Evolutionary conservation across 1,284 basidiomycete species (phyloP).

Genomic region (Agroathelia rolfsii): DNA sequence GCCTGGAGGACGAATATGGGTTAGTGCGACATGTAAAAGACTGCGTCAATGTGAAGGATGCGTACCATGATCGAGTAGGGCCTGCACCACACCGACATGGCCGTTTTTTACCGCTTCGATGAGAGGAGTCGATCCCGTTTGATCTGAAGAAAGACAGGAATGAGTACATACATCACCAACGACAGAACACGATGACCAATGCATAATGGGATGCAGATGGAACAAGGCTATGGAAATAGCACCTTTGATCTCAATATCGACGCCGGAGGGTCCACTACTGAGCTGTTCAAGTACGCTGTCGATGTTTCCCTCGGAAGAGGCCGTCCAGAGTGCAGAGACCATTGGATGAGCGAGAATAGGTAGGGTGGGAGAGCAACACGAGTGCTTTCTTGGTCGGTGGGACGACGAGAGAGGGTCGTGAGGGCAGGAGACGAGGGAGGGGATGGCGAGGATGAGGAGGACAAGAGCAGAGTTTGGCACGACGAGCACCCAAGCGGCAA

Average conservation of each 20-base stretch:
- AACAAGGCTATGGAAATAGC: too few species aligned
- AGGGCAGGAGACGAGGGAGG: conserved; percentile 10
- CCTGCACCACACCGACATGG: conserved; percentile 58
- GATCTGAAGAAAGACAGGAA: too few species aligned
- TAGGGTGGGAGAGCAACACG: conserved; percentile 12
- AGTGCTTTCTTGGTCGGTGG: conserved; percentile 10
- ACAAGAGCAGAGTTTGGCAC: conserved; percentile 18
- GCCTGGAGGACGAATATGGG: conserved; percentile 33
- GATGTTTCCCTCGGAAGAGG: conserved; percentile 61
- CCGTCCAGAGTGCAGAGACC: conserved; percentile 72
- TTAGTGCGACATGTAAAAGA: conserved; percentile 13
- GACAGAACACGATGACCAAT: conserved; percentile 13
- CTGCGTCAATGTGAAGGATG: conserved; percentile 16
- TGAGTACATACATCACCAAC: conserved; percentile 6
- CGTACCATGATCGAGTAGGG: conserved; percentile 62
- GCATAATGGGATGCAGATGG: too few species aligned
- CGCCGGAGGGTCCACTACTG: conserved; percentile 37
- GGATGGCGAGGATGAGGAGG: conserved; percentile 14
- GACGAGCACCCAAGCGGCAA: too few species aligned
- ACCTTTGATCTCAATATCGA: conserved; percentile 77
- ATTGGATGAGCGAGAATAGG: too few species aligned
- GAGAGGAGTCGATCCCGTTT: conserved; percentile 62
- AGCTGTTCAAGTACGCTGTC: conserved; percentile 45
- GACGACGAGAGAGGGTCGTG: conserved; percentile 13
- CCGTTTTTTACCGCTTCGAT: conserved; percentile 70